phyloP scores from a whole-genome alignment of 495 filamentous ascomycete species.

The Podospora sp. region DNA sequence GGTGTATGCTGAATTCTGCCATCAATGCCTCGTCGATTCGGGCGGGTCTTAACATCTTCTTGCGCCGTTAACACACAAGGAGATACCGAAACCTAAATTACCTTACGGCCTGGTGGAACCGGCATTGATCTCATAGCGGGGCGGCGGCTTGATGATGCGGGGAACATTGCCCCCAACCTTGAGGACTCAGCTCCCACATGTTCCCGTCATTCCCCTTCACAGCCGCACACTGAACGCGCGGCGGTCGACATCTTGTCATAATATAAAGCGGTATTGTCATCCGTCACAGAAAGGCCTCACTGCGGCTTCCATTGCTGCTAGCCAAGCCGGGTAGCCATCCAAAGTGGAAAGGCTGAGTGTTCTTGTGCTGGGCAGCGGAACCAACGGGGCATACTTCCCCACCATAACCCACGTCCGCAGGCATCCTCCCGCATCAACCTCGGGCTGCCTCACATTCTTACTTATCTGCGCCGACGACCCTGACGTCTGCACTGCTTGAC shows the following conservation, averaged over 20 bases:
- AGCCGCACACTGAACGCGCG: conserved; percentile 3
- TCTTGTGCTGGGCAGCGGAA: background rate
- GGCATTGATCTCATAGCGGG: background rate
- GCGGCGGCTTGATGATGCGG: background rate
- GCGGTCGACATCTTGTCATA: background rate
- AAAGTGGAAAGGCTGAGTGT: background rate
- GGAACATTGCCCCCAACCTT: background rate
- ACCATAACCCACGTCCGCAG: background rate
- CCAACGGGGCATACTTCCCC: background rate
- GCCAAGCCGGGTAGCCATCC: conserved; percentile 11
- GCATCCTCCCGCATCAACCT: conserved; percentile 12
- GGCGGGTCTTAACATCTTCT: no score
- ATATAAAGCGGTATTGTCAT: background rate
- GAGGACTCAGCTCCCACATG: background rate
- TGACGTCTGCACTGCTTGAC: conserved; percentile 5
- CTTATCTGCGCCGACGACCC: background rate
- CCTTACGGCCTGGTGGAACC: no score
- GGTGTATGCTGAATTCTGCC: no score
- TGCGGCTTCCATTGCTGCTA: background rate
- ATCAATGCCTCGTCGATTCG: background rate
- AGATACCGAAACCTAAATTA: no score
- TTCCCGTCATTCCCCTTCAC: background rate
- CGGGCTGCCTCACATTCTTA: conserved; percentile 13
- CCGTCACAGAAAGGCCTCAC: background rate
- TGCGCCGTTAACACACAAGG: no score